A percentile compares a stretch with the other conserved stretches of the same genome.
phyloP scores from a whole-genome alignment of 192 early-diverging fungal species.

The Coemansia sp. region DNA sequence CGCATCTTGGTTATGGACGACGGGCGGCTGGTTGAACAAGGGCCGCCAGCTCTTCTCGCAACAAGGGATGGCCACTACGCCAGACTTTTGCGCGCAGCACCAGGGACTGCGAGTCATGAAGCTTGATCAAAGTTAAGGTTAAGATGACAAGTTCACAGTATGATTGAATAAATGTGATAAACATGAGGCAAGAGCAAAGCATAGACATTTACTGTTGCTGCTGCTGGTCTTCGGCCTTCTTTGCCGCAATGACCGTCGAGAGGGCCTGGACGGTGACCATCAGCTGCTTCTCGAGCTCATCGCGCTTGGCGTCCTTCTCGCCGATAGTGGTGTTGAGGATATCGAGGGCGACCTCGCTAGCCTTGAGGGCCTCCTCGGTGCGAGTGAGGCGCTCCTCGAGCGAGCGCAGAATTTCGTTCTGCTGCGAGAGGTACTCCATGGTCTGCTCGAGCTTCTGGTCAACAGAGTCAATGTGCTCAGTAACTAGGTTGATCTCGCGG shows the following conservation, averaged over 20 bases:
- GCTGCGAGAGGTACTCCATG: slow-evolving; percentile 46
- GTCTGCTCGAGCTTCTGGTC: slow-evolving; percentile 50
- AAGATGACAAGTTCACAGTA: neutral
- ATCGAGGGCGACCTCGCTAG: slow-evolving; percentile 40
- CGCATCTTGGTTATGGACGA: slow-evolving; percentile 61
- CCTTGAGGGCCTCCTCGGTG: slow-evolving; percentile 49
- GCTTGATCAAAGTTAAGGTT: neutral
- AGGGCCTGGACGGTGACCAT: slow-evolving; percentile 52
- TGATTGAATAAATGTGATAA: neutral
- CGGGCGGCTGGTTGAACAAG: slow-evolving; percentile 61
- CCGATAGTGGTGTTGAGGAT: slow-evolving; percentile 38
- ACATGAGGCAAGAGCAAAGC: neutral
- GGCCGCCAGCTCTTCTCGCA: slow-evolving; percentile 52
- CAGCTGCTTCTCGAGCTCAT: slow-evolving; percentile 52
- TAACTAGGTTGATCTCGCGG: slow-evolving; percentile 36
- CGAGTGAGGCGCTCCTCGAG: slow-evolving; percentile 45
- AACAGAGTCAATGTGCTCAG: slow-evolving; percentile 44
- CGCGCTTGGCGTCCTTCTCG: slow-evolving; percentile 53
- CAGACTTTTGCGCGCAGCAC: slow-evolving; percentile 4
- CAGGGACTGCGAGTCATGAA: neutral
- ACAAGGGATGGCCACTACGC: slow-evolving; percentile 5
- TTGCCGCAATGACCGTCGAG: slow-evolving; percentile 47
- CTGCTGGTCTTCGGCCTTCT: slow-evolving; percentile 43
- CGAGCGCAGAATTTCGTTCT: slow-evolving; percentile 39
- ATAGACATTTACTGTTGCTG: neutral